Conservation (phyloP, 306 rosid species). For the Cucurbita ficifolia region DNA sequence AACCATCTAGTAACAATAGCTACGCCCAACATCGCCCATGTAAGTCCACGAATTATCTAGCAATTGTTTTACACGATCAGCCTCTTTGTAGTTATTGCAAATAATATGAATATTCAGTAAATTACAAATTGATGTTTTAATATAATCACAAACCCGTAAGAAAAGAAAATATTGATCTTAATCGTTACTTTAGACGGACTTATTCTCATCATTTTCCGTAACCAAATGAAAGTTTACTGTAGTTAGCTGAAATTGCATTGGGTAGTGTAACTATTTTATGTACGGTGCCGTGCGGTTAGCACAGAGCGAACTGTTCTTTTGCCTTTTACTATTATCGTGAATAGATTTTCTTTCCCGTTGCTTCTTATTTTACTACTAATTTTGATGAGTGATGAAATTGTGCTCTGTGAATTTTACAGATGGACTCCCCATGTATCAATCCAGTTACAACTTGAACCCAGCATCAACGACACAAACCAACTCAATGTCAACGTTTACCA, state of each 20-base stretch:
- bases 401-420: constrained; percentile 30
- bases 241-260: neutral
- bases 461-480: constrained; percentile 21
- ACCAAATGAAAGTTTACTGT: neutral
- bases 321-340: neutral
- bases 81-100: neutral
- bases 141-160: neutral
- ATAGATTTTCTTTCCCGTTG: neutral
- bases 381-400: constrained; percentile 12
- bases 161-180: neutral
- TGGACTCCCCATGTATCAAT: constrained; percentile 22
- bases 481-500: constrained; percentile 15
- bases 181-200: neutral
- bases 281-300: too few relatives aligned
- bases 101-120: neutral
- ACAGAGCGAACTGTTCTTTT: too few relatives aligned
- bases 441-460: constrained; percentile 27
- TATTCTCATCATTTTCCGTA: neutral
- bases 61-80: neutral
- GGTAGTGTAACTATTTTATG: constrained; percentile 2
- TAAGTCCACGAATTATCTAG: constrained; percentile 17
- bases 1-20: constrained; percentile 14
- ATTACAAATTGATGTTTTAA: neutral
- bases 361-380: neutral
- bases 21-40: constrained; percentile 27